Evolutionary conservation across 768 basidiomycete species (phyloP).

Genomic region (Hygrophorus russula): DNA sequence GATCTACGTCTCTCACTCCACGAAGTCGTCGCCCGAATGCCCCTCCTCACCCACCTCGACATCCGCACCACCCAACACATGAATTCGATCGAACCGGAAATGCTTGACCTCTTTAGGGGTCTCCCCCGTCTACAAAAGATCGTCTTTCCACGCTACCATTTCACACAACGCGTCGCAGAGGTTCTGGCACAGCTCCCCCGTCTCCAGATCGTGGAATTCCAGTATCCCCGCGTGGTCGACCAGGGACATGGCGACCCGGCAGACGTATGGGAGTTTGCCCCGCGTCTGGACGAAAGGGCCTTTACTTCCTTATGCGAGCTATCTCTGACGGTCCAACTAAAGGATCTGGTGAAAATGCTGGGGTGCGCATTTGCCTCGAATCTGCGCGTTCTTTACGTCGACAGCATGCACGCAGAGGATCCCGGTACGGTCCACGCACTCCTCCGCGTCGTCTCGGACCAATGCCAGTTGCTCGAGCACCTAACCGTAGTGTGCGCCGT

Average conservation of each 20-base stretch:
- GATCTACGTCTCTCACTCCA: too few relatives aligned
- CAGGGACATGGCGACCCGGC: constrained; percentile 35
- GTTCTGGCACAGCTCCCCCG: constrained; percentile 30
- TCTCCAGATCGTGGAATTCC: constrained; percentile 41
- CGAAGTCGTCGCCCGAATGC: too few relatives aligned
- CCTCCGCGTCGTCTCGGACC: constrained; percentile 31
- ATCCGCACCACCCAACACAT: too few relatives aligned
- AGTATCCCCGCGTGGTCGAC: constrained; percentile 10
- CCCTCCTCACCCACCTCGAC: too few relatives aligned
- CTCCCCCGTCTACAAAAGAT: too few relatives aligned
- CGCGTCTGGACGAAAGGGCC: constrained; percentile 43
- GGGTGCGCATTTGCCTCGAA: constrained; percentile 28
- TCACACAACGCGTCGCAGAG: constrained; percentile 36
- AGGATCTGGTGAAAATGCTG: constrained; percentile 31
- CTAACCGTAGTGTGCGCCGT: constrained; percentile 30
- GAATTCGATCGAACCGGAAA: too few relatives aligned
- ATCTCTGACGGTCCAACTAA: constrained; percentile 28
- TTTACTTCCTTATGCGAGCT: constrained; percentile 16
- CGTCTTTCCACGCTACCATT: constrained; percentile 31
- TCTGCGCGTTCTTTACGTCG: constrained; percentile 40
- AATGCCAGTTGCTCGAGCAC: constrained; percentile 33
- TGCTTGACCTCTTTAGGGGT: too few relatives aligned
- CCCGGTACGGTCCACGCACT: constrained; percentile 30
- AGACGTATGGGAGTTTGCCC: constrained; percentile 38
- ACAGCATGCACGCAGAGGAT: constrained; percentile 32